These are phyloP conservation scores for Penicillium sp. DNA, from an alignment of 2,329 filamentous ascomycete genomes.

Conservation along the genomic window DNA sequence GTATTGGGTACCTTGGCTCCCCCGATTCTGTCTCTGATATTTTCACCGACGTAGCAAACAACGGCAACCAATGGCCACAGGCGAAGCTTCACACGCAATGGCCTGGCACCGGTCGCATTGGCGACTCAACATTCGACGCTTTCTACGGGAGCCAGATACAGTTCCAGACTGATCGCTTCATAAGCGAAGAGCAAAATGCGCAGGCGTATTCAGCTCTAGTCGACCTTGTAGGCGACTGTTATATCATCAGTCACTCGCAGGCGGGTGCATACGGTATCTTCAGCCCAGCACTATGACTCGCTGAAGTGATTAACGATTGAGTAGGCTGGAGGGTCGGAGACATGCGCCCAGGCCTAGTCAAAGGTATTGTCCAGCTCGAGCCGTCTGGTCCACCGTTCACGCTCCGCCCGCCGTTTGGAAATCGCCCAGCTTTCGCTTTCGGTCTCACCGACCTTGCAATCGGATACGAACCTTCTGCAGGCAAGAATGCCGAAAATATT, in stretches of 20 bases:
- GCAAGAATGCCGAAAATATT: slow-evolving; percentile 12
- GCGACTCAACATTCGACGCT: slow-evolving; percentile 28
- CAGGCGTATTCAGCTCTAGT: slow-evolving; percentile 24
- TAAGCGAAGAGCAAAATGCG: slow-evolving; percentile 13
- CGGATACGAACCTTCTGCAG: slow-evolving; percentile 11
- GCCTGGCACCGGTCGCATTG: slow-evolving; percentile 35
- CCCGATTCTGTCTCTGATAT: background rate
- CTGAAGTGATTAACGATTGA: background rate
- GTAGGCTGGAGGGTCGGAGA: slow-evolving; percentile 51
- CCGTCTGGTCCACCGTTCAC: slow-evolving; percentile 50
- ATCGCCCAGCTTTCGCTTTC: slow-evolving; percentile 10
- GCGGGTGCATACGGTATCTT: slow-evolving; percentile 36
- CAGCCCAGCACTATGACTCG: background rate
- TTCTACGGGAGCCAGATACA: slow-evolving; percentile 20
- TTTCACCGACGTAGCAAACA: slow-evolving; percentile 2
- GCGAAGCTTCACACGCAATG: slow-evolving; percentile 41
- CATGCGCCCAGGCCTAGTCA: slow-evolving; percentile 47
- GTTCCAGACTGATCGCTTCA: slow-evolving; percentile 14
- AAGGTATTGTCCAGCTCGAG: slow-evolving; percentile 52
- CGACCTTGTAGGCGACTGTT: slow-evolving; percentile 22
- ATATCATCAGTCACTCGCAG: slow-evolving; percentile 51
- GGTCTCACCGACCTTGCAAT: slow-evolving; percentile 23
- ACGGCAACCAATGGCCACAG: slow-evolving; percentile 32
- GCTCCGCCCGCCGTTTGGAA: slow-evolving; percentile 12
- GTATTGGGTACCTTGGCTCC: background rate